Percentiles rank a stretch among this genome's conserved stretches.
These are phyloP conservation scores for Argentina anserina DNA, from an alignment of 306 rosid genomes.

Conservation along the genomic window DNA sequence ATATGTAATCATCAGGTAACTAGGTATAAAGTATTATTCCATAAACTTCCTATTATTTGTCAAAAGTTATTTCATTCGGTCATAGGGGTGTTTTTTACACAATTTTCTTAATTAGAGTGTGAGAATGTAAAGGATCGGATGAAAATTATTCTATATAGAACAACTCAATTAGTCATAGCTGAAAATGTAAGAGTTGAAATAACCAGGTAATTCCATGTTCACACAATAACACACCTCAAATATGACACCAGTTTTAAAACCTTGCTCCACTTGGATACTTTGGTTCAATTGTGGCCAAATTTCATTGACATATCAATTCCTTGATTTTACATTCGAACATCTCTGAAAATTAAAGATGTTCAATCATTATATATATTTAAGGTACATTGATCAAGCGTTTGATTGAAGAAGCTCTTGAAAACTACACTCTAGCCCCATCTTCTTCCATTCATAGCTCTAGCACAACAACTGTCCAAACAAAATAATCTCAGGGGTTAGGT, in stretches of 20 bases:
- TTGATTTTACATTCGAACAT: slow-evolving; percentile 29
- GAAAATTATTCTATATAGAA: no score
- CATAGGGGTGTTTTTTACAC: no score
- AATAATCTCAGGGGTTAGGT: slow-evolving; percentile 19
- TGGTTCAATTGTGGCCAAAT: slow-evolving; percentile 1
- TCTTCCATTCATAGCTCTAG: slow-evolving; percentile 62
- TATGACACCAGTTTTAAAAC: neutral
- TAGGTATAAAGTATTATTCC: no score
- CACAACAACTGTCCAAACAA: slow-evolving; percentile 70
- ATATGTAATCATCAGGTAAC: no score
- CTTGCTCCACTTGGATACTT: neutral
- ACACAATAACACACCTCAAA: neutral
- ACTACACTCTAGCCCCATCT: slow-evolving; percentile 8
- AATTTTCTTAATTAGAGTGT: no score
- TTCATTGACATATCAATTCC: slow-evolving; percentile 4
- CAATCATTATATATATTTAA: slow-evolving; percentile 23
- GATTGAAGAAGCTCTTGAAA: slow-evolving; percentile 14
- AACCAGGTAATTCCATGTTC: no score
- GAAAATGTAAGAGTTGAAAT: no score
- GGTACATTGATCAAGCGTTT: slow-evolving; percentile 24
- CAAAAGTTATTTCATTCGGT: no score
- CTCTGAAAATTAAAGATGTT: slow-evolving; percentile 14
- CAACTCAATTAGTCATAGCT: no score
- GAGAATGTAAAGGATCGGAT: no score
- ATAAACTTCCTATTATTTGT: no score